Percentiles rank a stretch among this genome's conserved stretches.
These are phyloP conservation scores for Coemansia sp. DNA, from an alignment of 192 early-diverging fungal genomes.

Conservation along the genomic window DNA sequence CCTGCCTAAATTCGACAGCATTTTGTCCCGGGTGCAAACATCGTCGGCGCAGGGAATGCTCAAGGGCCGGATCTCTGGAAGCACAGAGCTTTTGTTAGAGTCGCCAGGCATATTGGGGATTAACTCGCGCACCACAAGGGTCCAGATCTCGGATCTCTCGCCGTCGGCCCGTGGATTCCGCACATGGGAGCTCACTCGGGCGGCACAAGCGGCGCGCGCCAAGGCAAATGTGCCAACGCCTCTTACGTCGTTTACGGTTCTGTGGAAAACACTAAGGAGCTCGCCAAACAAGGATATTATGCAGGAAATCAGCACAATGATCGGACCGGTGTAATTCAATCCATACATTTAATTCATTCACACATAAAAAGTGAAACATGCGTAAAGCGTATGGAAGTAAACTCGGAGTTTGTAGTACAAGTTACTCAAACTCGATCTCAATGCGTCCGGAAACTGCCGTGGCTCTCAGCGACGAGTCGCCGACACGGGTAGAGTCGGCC, in stretches of 20 bases:
- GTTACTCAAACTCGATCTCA: conserved; percentile 41
- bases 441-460: conserved; percentile 36
- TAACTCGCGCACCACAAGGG: conserved; percentile 19
- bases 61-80: conserved; percentile 18
- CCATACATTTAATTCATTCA: neutral
- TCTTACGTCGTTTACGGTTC: conserved; percentile 36
- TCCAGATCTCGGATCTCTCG: conserved; percentile 28
- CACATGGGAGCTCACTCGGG: conserved; percentile 43
- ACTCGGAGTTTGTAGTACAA: too few relatives aligned
- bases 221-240: conserved; percentile 15
- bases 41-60: conserved; percentile 13
- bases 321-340: conserved; percentile 12
- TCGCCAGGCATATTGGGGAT: conserved; percentile 43
- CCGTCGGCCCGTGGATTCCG: conserved; percentile 24
- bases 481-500: conserved; percentile 20
- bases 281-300: conserved; percentile 23
- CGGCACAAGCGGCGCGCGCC: conserved; percentile 6
- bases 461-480: conserved; percentile 32
- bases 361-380: neutral
- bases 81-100: conserved; percentile 39
- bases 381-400: too few relatives aligned
- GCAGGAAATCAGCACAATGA: conserved; percentile 42
- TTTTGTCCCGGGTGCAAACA: conserved; percentile 12
- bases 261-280: conserved; percentile 39
- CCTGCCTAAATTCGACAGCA: conserved; percentile 49